These are phyloP conservation scores for Suhomyces atakaporum DNA, from an alignment of 1,139 yeast species.

Conservation along the genomic window DNA sequence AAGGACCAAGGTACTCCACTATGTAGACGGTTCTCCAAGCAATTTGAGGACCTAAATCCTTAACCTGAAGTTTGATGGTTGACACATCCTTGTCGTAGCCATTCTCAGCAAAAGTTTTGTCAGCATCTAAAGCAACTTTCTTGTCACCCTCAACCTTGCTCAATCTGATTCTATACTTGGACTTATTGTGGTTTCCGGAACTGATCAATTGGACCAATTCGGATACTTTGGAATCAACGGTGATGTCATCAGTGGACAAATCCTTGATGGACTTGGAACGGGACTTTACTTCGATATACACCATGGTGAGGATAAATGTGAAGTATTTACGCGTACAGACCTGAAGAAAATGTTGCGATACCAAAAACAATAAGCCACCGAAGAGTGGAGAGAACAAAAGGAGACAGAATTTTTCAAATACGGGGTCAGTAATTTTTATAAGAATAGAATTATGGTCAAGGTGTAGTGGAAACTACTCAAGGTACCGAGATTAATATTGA, in stretches of 20 bases:
- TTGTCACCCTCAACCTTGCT: slow-evolving; percentile 34
- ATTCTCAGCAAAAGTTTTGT: slow-evolving; percentile 33
- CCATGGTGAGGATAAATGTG: no score
- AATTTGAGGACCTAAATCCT: slow-evolving; percentile 92
- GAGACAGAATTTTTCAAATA: no score
- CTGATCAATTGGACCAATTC: slow-evolving; percentile 45
- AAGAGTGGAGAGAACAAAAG: no score
- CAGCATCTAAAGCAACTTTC: slow-evolving; percentile 35
- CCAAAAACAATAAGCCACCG: no score
- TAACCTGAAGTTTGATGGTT: slow-evolving; percentile 52
- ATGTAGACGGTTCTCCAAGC: slow-evolving; percentile 88
- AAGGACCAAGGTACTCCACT: slow-evolving; percentile 87
- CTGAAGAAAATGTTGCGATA: background rate
- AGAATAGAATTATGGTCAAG: no score
- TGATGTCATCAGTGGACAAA: slow-evolving; percentile 37
- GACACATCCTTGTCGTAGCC: slow-evolving; percentile 29
- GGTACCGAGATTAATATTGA: no score
- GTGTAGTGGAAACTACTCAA: no score
- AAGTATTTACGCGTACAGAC: no score
- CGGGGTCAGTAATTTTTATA: no score
- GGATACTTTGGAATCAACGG: slow-evolving; percentile 29
- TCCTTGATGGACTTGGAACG: slow-evolving; percentile 53
- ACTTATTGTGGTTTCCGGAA: slow-evolving; percentile 42
- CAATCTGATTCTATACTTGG: slow-evolving; percentile 41
- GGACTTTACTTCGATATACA: slow-evolving; percentile 46